Base-by-base conservation (phyloP, 1,284 basidiomycete genomes). In the Melampsora americana region DNA sequence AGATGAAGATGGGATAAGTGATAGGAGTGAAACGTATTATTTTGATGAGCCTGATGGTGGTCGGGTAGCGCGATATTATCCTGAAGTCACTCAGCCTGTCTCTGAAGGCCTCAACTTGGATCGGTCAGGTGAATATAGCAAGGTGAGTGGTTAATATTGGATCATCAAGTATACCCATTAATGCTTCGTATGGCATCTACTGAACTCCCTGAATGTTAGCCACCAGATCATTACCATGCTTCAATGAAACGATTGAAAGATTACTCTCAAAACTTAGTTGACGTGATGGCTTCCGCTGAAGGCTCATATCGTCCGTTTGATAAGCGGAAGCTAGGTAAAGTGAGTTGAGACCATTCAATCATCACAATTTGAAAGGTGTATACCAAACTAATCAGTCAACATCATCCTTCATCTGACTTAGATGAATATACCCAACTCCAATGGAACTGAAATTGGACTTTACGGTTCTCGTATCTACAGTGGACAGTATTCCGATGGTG, bases 401-500 rank as follows among this genome's bases (percentile, higher is more conserved):
- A 65, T 32, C 50, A 70, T 66, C 32, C 39, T 42, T 75, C 16
- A 69, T 20, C 9, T 74, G 48, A 67, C 69, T 9, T 79, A 93
- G 90, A 86, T 88, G 61, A 85, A 92, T 28, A 84, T 96, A 12
- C 95, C 95, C 0, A 97, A 96, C 81, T 88, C 90, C 3, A 87
- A 88, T 78, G 95, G 95, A 3, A 91, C 92, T 0, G 88, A 92
- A 14, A 94, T 98, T 0, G 92, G 93, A 0, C 85, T 86, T 48
- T 94, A 94, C 80, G 86, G 87, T 3, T 85, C 89, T 16, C 92
- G 93, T 77, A 89, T 94, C 44, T 99, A 99, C 82, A 92, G 90
- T 14, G 96, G 93, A 0, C 95, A 97, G 82, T 98, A 90, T 83
- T 94, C 92, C 78, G 83, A 82, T 66, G 83, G 83, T 73, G 77